A percentile compares a stretch with the other conserved stretches of the same genome.
These are phyloP conservation scores for Eucalyptus regnans DNA, from an alignment of 345 rosid genomes.

Conservation along the genomic window DNA sequence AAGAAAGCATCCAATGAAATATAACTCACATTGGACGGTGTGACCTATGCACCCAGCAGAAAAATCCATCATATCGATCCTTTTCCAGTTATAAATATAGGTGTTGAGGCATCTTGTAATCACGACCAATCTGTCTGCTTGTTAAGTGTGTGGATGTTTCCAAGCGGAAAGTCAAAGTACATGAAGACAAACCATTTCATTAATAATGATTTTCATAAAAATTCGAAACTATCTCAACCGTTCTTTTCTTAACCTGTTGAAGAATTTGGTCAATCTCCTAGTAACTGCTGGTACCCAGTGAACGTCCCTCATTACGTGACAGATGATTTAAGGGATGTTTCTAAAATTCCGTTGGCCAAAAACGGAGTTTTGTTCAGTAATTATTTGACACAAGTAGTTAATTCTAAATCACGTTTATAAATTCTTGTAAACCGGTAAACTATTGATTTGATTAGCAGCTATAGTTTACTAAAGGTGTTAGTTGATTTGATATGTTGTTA, in stretches of 20 bases:
- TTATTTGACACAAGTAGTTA: accelerated
- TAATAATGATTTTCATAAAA: neutral
- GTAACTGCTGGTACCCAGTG: neutral
- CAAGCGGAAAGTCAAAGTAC: accelerated
- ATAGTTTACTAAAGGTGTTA: accelerated
- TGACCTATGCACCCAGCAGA: neutral
- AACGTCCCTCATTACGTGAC: too few relatives aligned
- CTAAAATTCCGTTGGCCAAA: neutral
- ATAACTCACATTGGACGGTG: neutral
- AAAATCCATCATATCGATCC: too few relatives aligned
- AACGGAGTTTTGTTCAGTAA: neutral
- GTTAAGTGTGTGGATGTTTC: too few relatives aligned
- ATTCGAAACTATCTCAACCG: neutral
- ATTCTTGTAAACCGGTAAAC: too few relatives aligned
- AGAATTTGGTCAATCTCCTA: neutral
- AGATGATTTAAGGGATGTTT: accelerated
- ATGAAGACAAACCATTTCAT: accelerated
- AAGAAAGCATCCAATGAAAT: neutral
- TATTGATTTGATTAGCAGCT: neutral
- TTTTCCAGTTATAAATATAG: too few relatives aligned
- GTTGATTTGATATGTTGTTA: accelerated
- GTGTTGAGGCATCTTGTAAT: too few relatives aligned
- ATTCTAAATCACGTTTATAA: neutral
- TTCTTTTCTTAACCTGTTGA: neutral
- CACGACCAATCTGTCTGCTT: too few relatives aligned